Evolutionary conservation across 1,284 basidiomycete genomes (phyloP), one percentile per base, ranked within the genome.

Genomic region (Ceratorhiza oryzae-sativae): DNA sequence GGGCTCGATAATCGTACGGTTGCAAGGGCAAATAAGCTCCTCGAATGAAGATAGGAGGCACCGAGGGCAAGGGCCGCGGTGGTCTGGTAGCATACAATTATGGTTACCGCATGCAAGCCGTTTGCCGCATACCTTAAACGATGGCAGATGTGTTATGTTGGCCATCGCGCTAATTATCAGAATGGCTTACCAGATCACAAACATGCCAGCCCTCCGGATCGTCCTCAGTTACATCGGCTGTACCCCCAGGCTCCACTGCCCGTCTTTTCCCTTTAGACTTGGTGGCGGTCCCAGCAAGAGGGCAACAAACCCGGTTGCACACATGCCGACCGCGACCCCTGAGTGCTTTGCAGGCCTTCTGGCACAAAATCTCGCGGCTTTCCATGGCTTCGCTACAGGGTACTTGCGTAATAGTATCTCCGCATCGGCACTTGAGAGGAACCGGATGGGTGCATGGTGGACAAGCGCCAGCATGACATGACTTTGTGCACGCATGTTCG

Each of bases 11-110:
- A 88, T 82, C 0, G 89, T 92, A 42, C 85, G 85, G 0, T 91
- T 91, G 78, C 95, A 97, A 68, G 87, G 81, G 78, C 95, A 97
- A 23, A 90, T 80, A 74, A 95, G 83, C 88, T 97, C 95, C 70
- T 96, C 94, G 75, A 95, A 98, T 0, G 90, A 90, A 42, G 93
- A 94, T 77, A 89, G 85, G 63, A 96, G 82, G 80, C 95, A 97
- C 12, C 89, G 85, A 1, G 87, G 89, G 78, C 95, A 97, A 0
- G 85, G 81, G 0, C 92, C 92, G 73, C 85, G 87, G 80, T 98
- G 95, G 78, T 97, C 95, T 36, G 84, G 83, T 76, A 87, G 85
- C 73, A 90, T 87, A 79, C 95, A 95, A 46, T 71, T 75, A 62
- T 79, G 79, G 20, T 76, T 76, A 2, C 78, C 78, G 61, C 79